These are phyloP conservation scores for Scheffersomyces cryptocercus DNA, from an alignment of 1,139 yeast species.

Conservation along the genomic window DNA sequence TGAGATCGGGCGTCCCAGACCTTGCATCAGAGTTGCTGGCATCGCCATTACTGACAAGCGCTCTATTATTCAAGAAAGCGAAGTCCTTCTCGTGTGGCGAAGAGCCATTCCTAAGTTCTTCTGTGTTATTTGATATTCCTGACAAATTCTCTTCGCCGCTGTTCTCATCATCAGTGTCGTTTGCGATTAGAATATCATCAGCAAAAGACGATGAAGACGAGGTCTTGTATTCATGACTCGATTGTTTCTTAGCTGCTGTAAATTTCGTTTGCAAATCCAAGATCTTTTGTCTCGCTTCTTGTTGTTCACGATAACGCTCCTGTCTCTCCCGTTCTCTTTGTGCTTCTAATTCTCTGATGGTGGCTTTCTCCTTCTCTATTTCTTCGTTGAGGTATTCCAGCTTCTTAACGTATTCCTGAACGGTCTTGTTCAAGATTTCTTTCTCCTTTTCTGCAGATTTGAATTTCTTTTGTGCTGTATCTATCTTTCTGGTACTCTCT, in stretches of 20 bases:
- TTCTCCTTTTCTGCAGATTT: constrained; percentile 5
- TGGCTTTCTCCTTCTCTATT: constrained; percentile 3
- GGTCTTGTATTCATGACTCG: background rate
- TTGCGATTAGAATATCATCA: background rate
- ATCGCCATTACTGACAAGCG: background rate
- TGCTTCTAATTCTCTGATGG: constrained; percentile 1
- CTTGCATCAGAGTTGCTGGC: background rate
- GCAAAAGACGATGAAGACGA: background rate
- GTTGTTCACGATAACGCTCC: background rate
- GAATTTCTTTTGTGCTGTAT: constrained; percentile 18
- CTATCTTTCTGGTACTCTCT: constrained; percentile 17
- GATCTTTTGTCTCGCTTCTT: background rate
- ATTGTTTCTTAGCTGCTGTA: background rate
- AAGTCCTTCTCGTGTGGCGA: background rate
- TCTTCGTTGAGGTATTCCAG: background rate
- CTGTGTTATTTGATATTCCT: background rate
- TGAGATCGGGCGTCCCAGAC: background rate
- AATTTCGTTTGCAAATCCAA: background rate
- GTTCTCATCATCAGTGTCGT: background rate
- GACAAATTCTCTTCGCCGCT: background rate
- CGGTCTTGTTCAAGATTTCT: constrained; percentile 8
- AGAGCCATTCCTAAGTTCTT: no score
- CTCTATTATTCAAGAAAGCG: background rate
- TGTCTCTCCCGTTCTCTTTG: background rate
- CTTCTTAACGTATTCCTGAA: constrained; percentile 3